Base-by-base conservation (phyloP, 139 green algal genomes). In the Spirogloea muscicola region DNA sequence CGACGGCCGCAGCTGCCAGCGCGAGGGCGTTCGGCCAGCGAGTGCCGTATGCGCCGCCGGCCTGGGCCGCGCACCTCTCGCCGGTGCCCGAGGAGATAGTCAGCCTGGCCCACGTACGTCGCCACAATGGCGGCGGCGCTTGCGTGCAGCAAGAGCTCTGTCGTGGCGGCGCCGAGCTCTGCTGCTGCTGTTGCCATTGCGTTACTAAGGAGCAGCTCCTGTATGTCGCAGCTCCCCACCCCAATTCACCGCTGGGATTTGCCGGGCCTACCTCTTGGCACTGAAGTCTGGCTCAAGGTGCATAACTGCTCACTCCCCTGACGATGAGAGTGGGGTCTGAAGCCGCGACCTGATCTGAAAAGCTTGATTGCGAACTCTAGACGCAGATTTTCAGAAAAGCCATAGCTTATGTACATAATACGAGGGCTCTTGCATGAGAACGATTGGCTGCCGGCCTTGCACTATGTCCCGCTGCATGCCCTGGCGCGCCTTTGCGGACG, bases 211-310 rank as follows among this genome's bases (percentile, higher is more conserved):
- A 64, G 36, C 55, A 64, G 16, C 39, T 10, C 29, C 10, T 16
- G 39, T 13, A 40, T 49, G 10, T 64, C n/a, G 29, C 66, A 75
- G 58, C 80, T 91, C 18, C 87, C 86, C 27, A 92, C 88, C 0
- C 89, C 89, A 7, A 77, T 92, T 25, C 92, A 96, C 69, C 61
- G 72, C 3, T 97, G 90, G 88, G 27, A 81, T 2, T 74, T 92
- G 16, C 87, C 89, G 3, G 82, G 85, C 2, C n/a, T 96, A 55
- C 87, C 89, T 2, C 65, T 83, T 0, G 87, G 77, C 3, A 64
- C 86, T 0, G 84, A 95, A 44, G 33, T 97, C 31, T 93, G 74
- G 40, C 90, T 96, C 60, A 97, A 97, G 76, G 72, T 72, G 39
- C 2, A 39, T 25, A 39, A 27, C 59, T 40, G 16, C 16, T 9